Percentiles rank a stretch among this genome's conserved stretches.
These are phyloP conservation scores for Bretziella fagacearum DNA, from an alignment of 2,329 filamentous ascomycete species.

Conservation along the genomic window DNA sequence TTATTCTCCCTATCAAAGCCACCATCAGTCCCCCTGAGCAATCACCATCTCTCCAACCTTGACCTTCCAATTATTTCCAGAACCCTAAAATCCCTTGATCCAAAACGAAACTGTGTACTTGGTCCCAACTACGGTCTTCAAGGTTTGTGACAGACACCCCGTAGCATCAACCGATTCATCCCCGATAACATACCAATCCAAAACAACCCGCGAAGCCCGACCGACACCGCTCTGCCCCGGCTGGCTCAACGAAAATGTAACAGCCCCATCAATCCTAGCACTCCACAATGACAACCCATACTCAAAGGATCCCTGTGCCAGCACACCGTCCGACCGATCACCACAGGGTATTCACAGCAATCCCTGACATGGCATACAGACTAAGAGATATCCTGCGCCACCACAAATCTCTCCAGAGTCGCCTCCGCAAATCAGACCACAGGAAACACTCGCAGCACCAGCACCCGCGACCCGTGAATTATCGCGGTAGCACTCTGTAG, in stretches of 20 bases:
- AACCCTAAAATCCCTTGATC: not conserved
- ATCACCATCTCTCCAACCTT: not conserved
- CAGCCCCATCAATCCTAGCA: not conserved
- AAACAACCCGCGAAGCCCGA: not conserved
- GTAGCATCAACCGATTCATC: not conserved
- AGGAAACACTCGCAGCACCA: slow-evolving; percentile 19
- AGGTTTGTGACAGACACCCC: not conserved
- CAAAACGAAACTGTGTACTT: not conserved
- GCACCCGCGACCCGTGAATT: slow-evolving; percentile 19
- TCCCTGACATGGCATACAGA: slow-evolving; percentile 29
- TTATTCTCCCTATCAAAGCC: slow-evolving; percentile 3
- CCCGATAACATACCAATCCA: not conserved
- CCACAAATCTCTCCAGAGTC: slow-evolving; percentile 23
- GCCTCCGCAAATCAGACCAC: slow-evolving; percentile 22
- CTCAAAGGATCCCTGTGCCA: slow-evolving; percentile 4
- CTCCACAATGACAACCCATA: not conserved
- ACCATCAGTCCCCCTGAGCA: not conserved
- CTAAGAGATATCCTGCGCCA: slow-evolving; percentile 27
- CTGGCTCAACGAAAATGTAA: not conserved
- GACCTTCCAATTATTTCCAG: slow-evolving; percentile 5
- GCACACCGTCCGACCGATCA: slow-evolving; percentile 1
- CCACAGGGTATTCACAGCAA: slow-evolving; percentile 18
- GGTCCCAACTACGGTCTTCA: not conserved
- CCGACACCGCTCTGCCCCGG: not conserved
- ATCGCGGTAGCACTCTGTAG: slow-evolving; percentile 25